Evolutionary conservation across 2,329 filamentous ascomycete genomes (phyloP).

Genomic region (Ceratocystis ficicola): DNA sequence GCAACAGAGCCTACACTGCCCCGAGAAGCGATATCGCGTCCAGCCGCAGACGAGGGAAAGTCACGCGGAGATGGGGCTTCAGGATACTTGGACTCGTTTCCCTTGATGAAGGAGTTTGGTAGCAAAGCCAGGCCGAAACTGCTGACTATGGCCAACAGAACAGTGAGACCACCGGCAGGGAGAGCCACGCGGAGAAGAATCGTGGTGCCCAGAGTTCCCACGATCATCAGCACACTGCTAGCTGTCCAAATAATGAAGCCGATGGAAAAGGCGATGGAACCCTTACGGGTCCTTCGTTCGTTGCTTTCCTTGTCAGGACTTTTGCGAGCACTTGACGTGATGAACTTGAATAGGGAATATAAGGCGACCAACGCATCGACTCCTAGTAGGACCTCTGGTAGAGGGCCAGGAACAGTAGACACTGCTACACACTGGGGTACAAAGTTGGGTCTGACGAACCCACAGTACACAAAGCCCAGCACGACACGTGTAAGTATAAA

Average conservation of each 20-base stretch:
- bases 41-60: conserved; percentile 22
- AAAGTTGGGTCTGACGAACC: conserved; percentile 42
- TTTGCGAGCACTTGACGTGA: conserved; percentile 26
- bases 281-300: conserved; percentile 31
- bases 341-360: conserved; percentile 32
- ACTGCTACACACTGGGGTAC: conserved; percentile 41
- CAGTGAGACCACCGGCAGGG: conserved; percentile 39
- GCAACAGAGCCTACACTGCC: conserved; percentile 32
- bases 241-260: conserved; percentile 43
- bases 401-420: conserved; percentile 35
- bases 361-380: conserved; percentile 37
- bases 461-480: conserved; percentile 43
- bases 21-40: conserved; percentile 23
- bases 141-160: conserved; percentile 34
- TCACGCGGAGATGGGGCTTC: conserved; percentile 23
- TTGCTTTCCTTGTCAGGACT: conserved; percentile 28
- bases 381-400: conserved; percentile 35
- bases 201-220: conserved; percentile 36
- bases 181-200: conserved; percentile 39
- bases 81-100: conserved; percentile 18
- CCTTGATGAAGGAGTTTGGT: conserved; percentile 26
- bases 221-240: conserved; percentile 40
- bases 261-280: conserved; percentile 33
- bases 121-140: conserved; percentile 32
- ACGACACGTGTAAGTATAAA: conserved; percentile 38